Conservation (phyloP, 2,329 filamentous ascomycete species). For the Alternaria consortialis region DNA sequence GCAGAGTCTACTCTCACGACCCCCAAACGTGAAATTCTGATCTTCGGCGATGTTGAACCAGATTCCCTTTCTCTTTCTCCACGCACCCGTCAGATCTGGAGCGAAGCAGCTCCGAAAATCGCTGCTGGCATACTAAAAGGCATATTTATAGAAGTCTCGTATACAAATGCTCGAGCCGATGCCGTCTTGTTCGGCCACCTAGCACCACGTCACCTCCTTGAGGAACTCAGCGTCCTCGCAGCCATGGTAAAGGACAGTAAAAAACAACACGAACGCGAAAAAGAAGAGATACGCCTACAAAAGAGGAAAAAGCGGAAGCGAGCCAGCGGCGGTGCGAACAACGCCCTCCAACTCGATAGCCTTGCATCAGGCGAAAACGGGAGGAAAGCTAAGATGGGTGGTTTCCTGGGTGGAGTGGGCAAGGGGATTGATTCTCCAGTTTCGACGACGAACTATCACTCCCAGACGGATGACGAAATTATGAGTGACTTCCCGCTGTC, state of each 20-base stretch:
- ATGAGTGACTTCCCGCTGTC: conserved; percentile 38
- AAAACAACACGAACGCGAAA: conserved; percentile 44
- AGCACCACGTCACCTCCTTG: conserved; percentile 80
- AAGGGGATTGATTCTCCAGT: conserved; percentile 26
- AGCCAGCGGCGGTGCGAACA: conserved; percentile 40
- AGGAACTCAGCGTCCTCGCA: conserved; percentile 78
- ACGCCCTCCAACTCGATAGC: conserved; percentile 40
- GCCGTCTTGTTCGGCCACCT: conserved; percentile 88
- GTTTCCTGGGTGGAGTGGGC: conserved; percentile 6
- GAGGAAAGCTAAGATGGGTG: conserved; percentile 27
- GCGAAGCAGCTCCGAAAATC: conserved; percentile 86
- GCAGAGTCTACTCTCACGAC: conserved; percentile 62
- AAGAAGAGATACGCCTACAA: conserved; percentile 39
- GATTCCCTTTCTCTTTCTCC: conserved; percentile 84
- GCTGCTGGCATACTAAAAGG: conserved; percentile 74
- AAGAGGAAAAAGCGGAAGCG: conserved; percentile 72
- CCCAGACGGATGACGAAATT: conserved; percentile 36
- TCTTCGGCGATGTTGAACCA: conserved; percentile 96
- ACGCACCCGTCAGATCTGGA: conserved; percentile 84
- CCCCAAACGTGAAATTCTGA: conserved; percentile 73
- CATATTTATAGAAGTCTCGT: conserved; percentile 96
- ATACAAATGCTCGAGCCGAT: conserved; percentile 80
- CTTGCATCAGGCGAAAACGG: conserved; percentile 1
- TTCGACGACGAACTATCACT: conserved; percentile 11
- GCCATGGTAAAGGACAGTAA: conserved; percentile 69